Evolutionary conservation across 805 yeast species (phyloP), one percentile per base, ranked within the genome.

Genomic region (Groenewaldozyma salmanticensis): DNA sequence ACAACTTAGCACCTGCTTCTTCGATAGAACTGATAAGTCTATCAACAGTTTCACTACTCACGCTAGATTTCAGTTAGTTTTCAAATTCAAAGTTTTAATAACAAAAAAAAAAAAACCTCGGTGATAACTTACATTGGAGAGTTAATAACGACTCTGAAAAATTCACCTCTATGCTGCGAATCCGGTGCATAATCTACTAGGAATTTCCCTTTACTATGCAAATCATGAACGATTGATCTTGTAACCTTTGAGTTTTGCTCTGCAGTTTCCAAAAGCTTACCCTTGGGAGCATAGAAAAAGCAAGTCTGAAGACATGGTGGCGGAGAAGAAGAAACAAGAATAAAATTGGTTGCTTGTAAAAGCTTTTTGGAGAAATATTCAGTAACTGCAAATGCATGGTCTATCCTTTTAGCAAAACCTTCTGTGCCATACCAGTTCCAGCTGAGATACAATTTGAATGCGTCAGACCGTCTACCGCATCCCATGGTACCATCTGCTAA

Each of bases 401-500:
- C 81, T 4, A 85, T 71, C 33, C 94, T 65, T 36, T 65, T 55
- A 24, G 63, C 75, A 51, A 77, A 81, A 1, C 95, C 95, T 29
- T 59, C 51, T 7, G 57, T 50, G 2, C 95, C 95, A 52, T 79
- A 85, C 66, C 80, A 85, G 44, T 79, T 65, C 95, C 95, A 84
- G 1, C 82, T 77, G 55, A 85, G 58, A 57, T 80, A 84, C 52
- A 85, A 67, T 60, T 84, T 84, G 58, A 84, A 64, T 2, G 90
- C 74, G 58, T 85, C 95, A 0, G 92, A 77, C 41, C 95, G 70
- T 50, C 95, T 73, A 11, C 95, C 95, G 57, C 95, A 84, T 5
- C 94, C 94, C 88, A 85, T 79, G 2, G 95, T 85, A 11, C 92
- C 94, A 57, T 82, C 90, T 1, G 90, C 95, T 42, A 84, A 70